These are phyloP conservation scores for Trametes sanguinea DNA, from an alignment of 768 basidiomycete species.

Conservation along the genomic window DNA sequence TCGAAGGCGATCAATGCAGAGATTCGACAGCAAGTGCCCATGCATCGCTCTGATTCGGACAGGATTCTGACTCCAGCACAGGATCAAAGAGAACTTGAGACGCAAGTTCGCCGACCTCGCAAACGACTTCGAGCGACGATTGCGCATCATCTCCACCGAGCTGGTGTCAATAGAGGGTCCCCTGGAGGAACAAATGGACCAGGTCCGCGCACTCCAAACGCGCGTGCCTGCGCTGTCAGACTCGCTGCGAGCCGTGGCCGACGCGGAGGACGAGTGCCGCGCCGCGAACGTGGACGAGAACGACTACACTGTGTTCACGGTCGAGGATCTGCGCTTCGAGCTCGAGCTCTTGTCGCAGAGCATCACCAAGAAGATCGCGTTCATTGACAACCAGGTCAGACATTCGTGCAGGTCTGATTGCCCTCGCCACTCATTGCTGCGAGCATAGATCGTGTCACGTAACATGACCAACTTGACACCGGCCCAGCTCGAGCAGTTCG, in stretches of 20 bases:
- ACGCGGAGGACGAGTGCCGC: slow-evolving; percentile 73
- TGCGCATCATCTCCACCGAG: slow-evolving; percentile 68
- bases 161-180: slow-evolving; percentile 76
- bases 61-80: slow-evolving; percentile 30
- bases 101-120: slow-evolving; percentile 78
- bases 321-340: slow-evolving; percentile 89
- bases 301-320: slow-evolving; percentile 90
- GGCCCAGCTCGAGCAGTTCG: slow-evolving; percentile 94
- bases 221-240: slow-evolving; percentile 68
- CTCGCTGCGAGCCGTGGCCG: slow-evolving; percentile 51
- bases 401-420: neutral
- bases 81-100: slow-evolving; percentile 80
- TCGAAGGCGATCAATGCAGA: slow-evolving; percentile 86
- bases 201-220: slow-evolving; percentile 63
- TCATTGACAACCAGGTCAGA: slow-evolving; percentile 92
- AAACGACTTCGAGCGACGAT: slow-evolving; percentile 69
- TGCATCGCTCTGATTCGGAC: neutral
- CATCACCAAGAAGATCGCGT: slow-evolving; percentile 87
- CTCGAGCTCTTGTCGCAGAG: slow-evolving; percentile 79
- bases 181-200: slow-evolving; percentile 79
- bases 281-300: slow-evolving; percentile 96
- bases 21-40: slow-evolving; percentile 72
- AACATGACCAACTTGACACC: slow-evolving; percentile 95
- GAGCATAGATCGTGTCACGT: slow-evolving; percentile 80
- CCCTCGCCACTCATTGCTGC: neutral